Conservation (phyloP, 441 rosid genomes). For the Capsella rubella region DNA sequence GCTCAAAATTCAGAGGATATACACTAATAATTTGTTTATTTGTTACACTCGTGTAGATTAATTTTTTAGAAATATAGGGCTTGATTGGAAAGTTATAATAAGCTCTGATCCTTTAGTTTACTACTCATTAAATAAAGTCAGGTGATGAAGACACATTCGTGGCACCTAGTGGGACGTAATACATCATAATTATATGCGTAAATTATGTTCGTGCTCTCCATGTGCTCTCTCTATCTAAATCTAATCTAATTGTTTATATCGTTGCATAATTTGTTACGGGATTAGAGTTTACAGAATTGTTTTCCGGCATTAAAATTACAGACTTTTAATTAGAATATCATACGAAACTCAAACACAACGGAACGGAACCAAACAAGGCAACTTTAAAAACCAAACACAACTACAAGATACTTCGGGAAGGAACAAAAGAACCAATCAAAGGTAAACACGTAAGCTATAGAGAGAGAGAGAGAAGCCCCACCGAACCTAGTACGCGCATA, state of each 20-base stretch:
- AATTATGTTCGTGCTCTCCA: slow-evolving; percentile 40
- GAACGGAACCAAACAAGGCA: slow-evolving; percentile 22
- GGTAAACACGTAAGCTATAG: slow-evolving; percentile 38
- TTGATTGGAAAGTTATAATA: slow-evolving; percentile 26
- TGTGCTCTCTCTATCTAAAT: slow-evolving; percentile 33
- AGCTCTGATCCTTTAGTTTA: slow-evolving; percentile 35
- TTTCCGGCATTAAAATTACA: no score
- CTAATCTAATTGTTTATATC: background rate
- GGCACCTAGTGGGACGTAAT: slow-evolving; percentile 38
- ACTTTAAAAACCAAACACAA: slow-evolving; percentile 31
- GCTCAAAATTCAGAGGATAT: background rate
- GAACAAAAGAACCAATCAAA: slow-evolving; percentile 7
- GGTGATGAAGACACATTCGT: slow-evolving; percentile 39
- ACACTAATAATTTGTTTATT: background rate
- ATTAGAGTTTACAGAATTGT: background rate
- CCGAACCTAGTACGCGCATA: slow-evolving; percentile 43
- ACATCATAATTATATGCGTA: slow-evolving; percentile 18
- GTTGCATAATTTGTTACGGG: background rate
- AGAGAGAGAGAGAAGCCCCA: slow-evolving; percentile 22
- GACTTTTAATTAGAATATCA: background rate
- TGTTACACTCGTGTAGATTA: slow-evolving; percentile 36
- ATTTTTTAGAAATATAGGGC: slow-evolving; percentile 26
- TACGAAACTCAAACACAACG: slow-evolving; percentile 3
- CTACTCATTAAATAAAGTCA: slow-evolving; percentile 10
- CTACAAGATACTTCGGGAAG: slow-evolving; percentile 27